A percentile compares a stretch with the other conserved stretches of the same genome.
Evolutionary conservation across 179 eudicot species (phyloP).

Genomic region (Silene noctiflora): DNA sequence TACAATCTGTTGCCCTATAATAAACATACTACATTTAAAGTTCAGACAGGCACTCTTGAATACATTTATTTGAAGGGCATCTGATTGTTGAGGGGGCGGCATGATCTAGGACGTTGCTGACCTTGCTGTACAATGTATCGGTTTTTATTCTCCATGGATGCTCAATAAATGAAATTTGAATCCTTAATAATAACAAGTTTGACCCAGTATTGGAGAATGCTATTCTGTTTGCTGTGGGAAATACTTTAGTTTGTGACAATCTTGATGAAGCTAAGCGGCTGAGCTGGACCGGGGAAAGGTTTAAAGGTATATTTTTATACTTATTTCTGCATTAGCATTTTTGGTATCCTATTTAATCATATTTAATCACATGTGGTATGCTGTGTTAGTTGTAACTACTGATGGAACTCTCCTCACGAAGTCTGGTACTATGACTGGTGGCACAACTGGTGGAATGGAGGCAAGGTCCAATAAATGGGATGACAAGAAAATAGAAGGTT

Average conservation of each 20-base stretch:
- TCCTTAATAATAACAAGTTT: conserved; percentile 71
- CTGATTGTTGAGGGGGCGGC: not conserved
- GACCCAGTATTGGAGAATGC: conserved; percentile 88
- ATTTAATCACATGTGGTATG: conserved; percentile 14
- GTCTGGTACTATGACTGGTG: conserved; percentile 99
- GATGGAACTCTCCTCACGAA: conserved; percentile 92
- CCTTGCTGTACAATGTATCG: not conserved
- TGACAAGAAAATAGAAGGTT: conserved; percentile 90
- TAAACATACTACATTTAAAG: not conserved
- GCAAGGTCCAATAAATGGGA: conserved; percentile 99
- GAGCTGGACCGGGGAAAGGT: conserved; percentile 93
- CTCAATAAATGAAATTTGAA: conserved; percentile 16
- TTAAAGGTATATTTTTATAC: conserved; percentile 56
- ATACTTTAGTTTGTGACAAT: conserved; percentile 92
- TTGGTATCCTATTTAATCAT: conserved; percentile 8
- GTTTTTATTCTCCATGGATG: not conserved
- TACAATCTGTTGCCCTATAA: not conserved
- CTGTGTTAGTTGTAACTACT: conserved; percentile 69
- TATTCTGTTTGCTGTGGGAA: conserved; percentile 89
- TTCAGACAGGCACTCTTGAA: not conserved
- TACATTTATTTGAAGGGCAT: not conserved
- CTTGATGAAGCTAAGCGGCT: conserved; percentile 87
- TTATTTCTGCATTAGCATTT: not conserved
- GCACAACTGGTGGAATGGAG: conserved; percentile 98
- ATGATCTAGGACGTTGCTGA: not conserved